phyloP scores from a whole-genome alignment of 1,139 yeast species.

The Diutina rugosa region DNA sequence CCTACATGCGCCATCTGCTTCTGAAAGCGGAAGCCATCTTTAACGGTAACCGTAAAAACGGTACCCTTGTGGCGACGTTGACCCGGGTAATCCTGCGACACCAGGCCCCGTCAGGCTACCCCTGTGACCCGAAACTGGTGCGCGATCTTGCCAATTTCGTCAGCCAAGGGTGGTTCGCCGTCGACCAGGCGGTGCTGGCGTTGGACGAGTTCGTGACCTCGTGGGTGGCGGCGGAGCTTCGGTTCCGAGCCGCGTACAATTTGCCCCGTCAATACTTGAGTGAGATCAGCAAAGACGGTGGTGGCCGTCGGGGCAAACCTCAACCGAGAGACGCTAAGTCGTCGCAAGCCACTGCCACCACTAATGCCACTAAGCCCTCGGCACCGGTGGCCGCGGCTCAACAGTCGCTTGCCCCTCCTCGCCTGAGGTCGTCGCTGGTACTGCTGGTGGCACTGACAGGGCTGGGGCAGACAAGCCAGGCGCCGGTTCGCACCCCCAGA shows the following conservation, averaged over 20 bases:
- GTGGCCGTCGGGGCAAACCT: background rate
- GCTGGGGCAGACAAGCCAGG: background rate
- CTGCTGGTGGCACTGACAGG: background rate
- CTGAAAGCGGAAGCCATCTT: conserved; percentile 29
- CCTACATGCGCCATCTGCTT: conserved; percentile 19
- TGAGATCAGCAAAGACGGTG: background rate
- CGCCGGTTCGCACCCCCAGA: background rate
- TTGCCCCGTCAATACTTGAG: conserved; percentile 11
- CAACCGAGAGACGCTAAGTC: background rate
- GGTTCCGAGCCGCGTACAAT: conserved; percentile 21
- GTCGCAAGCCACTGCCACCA: background rate
- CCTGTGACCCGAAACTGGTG: conserved; percentile 21
- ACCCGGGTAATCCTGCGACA: conserved; percentile 33
- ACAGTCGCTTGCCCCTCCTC: background rate
- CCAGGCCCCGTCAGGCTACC: conserved; percentile 18
- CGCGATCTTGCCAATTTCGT: conserved; percentile 27
- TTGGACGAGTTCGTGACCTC: conserved; percentile 21
- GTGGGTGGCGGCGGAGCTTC: conserved; percentile 26
- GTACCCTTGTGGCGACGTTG: conserved; percentile 36
- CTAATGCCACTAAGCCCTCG: background rate
- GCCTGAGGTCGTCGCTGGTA: conserved; percentile 2
- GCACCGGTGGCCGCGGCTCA: background rate
- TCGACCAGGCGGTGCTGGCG: conserved; percentile 13
- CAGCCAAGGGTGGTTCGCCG: conserved; percentile 13
- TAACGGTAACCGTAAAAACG: conserved; percentile 36